Evolutionary conservation across 176 grass and related monocot species (phyloP).

Genomic region (Carex cristatella): DNA sequence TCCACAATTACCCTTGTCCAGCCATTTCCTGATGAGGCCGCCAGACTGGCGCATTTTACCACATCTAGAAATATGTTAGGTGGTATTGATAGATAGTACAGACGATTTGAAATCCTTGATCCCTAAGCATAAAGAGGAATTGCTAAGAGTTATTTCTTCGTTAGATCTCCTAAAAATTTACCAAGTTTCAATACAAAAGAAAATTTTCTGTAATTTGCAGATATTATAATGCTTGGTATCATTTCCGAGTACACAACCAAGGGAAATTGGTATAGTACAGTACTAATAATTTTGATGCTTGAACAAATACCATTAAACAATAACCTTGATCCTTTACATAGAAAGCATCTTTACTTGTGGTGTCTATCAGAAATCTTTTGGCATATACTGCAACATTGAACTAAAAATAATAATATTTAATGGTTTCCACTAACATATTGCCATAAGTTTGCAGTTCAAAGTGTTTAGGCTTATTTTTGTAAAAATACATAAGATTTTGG

Average conservation of each 20-base stretch:
- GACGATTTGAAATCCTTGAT: slow-evolving; percentile 65
- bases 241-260: neutral
- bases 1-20: slow-evolving; percentile 98
- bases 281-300: neutral
- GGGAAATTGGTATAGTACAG: neutral
- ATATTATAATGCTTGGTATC: neutral
- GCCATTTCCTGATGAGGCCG: slow-evolving; percentile 65
- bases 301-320: neutral
- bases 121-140: slow-evolving; percentile 42
- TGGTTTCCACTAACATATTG: neutral
- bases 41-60: slow-evolving; percentile 87
- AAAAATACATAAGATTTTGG: neutral
- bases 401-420: too few species aligned
- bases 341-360: neutral
- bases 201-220: neutral
- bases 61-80: slow-evolving; percentile 97
- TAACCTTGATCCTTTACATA: neutral
- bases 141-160: neutral
- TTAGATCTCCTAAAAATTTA: neutral
- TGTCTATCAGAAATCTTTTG: neutral
- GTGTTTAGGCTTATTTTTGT: neutral
- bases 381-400: too few species aligned
- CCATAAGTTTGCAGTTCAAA: neutral
- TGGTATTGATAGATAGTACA: slow-evolving; percentile 94
- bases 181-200: neutral